Conservation (phyloP, 768 basidiomycete genomes). For the Mycena rebaudengoi region DNA sequence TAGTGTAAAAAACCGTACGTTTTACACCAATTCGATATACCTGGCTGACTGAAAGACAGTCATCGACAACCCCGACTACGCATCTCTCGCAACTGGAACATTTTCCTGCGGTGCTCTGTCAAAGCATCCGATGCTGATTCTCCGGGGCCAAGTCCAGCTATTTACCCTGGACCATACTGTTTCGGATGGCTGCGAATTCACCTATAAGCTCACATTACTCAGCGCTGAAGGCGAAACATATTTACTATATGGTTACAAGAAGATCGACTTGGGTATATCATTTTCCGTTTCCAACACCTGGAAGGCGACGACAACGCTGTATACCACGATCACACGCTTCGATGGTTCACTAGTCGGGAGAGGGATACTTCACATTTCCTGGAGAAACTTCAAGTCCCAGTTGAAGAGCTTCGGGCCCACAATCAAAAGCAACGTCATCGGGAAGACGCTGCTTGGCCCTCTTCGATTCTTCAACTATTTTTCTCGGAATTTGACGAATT, state of each 20-base stretch:
- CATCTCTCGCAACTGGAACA: slow-evolving; percentile 23
- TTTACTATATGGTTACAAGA: slow-evolving; percentile 24
- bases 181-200: slow-evolving; percentile 16
- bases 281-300: slow-evolving; percentile 18
- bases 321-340: slow-evolving; percentile 20
- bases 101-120: slow-evolving; percentile 25
- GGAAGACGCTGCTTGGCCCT: neutral
- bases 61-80: slow-evolving; percentile 12
- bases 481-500: neutral
- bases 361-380: slow-evolving; percentile 13
- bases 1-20: slow-evolving; percentile 12
- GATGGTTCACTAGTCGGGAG: slow-evolving; percentile 20
- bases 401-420: slow-evolving; percentile 15
- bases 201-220: slow-evolving; percentile 24
- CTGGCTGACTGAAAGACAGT: neutral
- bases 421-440: neutral
- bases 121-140: slow-evolving; percentile 21
- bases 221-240: slow-evolving; percentile 21
- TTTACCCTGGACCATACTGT: slow-evolving; percentile 20
- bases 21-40: neutral
- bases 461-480: slow-evolving; percentile 12
- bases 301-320: slow-evolving; percentile 27
- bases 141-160: slow-evolving; percentile 23
- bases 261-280: slow-evolving; percentile 12
- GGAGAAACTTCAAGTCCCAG: slow-evolving; percentile 21